These are phyloP conservation scores for Chaetomiaceae sp. DNA, from an alignment of 2,329 filamentous ascomycete genomes.

Conservation along the genomic window DNA sequence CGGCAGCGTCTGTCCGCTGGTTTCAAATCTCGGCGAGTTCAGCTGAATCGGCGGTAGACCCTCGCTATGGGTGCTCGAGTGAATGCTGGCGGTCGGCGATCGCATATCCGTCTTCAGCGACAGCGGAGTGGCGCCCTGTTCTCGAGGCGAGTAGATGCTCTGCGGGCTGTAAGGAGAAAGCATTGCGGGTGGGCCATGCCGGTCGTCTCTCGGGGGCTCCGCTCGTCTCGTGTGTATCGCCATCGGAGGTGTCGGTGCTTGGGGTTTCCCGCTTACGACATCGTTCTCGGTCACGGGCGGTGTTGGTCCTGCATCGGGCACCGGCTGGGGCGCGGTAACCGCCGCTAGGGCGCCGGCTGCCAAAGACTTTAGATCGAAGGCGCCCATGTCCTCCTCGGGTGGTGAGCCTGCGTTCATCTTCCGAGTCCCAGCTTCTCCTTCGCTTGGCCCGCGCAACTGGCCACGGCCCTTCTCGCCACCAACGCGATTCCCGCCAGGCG, in stretches of 20 bases:
- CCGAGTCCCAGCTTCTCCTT: neutral
- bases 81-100: constrained; percentile 23
- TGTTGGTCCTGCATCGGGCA: constrained; percentile 23
- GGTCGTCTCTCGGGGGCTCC: constrained; percentile 16
- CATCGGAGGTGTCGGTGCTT: constrained; percentile 12
- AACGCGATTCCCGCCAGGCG: constrained; percentile 3
- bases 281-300: constrained; percentile 24
- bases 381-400: constrained; percentile 18
- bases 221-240: constrained; percentile 16
- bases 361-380: constrained; percentile 31
- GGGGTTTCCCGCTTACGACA: constrained; percentile 12
- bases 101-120: constrained; percentile 18
- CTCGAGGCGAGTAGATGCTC: constrained; percentile 23
- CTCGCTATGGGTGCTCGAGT: constrained; percentile 23
- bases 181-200: constrained; percentile 9
- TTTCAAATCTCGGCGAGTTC: constrained; percentile 37
- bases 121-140: constrained; percentile 14
- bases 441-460: neutral
- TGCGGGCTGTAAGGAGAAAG: constrained; percentile 24
- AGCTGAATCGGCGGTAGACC: constrained; percentile 35
- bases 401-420: constrained; percentile 15
- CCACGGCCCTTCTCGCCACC: constrained; percentile 3
- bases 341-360: constrained; percentile 32
- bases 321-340: constrained; percentile 12
- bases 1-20: constrained; percentile 35